Conservation (phyloP, 176 grass and related monocot genomes). For the Hsuehochloa calcarea region DNA sequence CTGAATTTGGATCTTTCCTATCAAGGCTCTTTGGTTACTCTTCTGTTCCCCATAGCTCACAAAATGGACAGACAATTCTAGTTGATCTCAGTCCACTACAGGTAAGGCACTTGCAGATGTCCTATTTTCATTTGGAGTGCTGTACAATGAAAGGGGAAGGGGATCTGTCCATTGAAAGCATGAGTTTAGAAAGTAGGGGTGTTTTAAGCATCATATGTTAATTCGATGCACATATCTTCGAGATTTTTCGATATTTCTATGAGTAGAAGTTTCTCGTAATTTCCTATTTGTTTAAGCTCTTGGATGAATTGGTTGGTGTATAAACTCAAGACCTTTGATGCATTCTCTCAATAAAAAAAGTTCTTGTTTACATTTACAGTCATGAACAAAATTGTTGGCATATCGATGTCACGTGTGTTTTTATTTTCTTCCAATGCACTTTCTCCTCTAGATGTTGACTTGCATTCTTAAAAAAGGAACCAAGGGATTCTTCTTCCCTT, state of each 20-base stretch:
- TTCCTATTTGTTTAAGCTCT: neutral
- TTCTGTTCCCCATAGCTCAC: slow-evolving; percentile 29
- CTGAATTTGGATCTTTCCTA: slow-evolving; percentile 46
- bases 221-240: neutral
- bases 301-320: neutral
- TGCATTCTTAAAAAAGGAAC: neutral
- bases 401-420: neutral
- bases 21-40: slow-evolving; percentile 46
- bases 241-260: neutral
- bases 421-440: neutral
- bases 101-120: slow-evolving; percentile 31
- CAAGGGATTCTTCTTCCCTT: neutral
- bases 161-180: neutral
- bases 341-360: neutral
- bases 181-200: neutral
- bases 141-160: neutral
- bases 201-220: neutral
- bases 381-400: neutral
- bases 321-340: neutral
- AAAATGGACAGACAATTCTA: slow-evolving; percentile 31
- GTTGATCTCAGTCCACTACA: slow-evolving; percentile 56
- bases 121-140: neutral
- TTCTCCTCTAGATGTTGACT: neutral
- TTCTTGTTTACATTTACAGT: slow-evolving; percentile 7
- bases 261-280: neutral